Conservation (phyloP, 305 asterid species). For the Petunia hybrid region DNA sequence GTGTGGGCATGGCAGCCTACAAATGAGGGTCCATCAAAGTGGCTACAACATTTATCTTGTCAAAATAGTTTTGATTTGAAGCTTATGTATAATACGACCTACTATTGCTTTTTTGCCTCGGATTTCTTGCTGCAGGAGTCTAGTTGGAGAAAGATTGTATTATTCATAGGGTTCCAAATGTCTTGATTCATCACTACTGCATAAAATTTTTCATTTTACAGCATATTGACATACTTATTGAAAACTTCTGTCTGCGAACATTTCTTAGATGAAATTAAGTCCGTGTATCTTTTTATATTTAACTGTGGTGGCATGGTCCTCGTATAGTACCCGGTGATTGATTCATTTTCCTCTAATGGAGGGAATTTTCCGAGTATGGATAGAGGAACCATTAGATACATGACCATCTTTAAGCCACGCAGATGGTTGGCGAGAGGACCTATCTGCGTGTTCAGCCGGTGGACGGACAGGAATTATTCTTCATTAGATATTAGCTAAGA, state of each 20-base stretch:
- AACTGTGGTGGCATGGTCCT: not conserved
- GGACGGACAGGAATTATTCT: too few species aligned
- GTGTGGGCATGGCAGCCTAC: constrained; percentile 76
- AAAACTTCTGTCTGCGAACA: not conserved
- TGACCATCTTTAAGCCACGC: not conserved
- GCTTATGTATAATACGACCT: not conserved
- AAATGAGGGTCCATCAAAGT: constrained; percentile 47
- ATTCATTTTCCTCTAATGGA: too few species aligned
- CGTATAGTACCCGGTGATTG: too few species aligned
- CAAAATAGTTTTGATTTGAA: constrained; percentile 21
- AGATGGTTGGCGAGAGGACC: not conserved
- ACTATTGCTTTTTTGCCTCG: not conserved
- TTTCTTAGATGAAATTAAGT: not conserved
- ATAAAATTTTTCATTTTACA: not conserved
- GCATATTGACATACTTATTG: not conserved
- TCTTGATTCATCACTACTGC: constrained; percentile 27
- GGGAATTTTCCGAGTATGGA: too few species aligned
- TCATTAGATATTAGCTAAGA: too few species aligned
- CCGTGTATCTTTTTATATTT: not conserved
- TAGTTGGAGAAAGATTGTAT: constrained; percentile 6
- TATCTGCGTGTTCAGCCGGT: too few species aligned
- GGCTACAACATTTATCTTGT: not conserved
- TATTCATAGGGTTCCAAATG: not conserved
- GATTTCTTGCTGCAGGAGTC: constrained; percentile 9
- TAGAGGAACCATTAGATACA: not conserved